Base-by-base conservation (phyloP, 805 yeast species). In the Barnettozyma sucrosica region DNA sequence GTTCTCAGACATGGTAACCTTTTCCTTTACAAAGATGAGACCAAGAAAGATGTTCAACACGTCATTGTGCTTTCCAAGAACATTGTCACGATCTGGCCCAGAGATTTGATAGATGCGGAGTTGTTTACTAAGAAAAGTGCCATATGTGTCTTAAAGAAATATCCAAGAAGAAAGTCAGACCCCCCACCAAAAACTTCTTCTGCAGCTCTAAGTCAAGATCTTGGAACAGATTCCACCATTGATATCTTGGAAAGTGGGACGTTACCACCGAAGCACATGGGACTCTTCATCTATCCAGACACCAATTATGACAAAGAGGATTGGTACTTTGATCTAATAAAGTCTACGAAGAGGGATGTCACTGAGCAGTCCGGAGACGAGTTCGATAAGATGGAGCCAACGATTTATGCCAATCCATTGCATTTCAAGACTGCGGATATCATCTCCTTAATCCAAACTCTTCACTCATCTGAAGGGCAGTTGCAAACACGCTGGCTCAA, bases 401-500 rank as follows among this genome's bases (percentile, higher is more conserved):
- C 72, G 1, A 49, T 77, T 0, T 73, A 78, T 64, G 97, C 98
- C 0, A 75, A 76, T 51, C 79, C 97, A 0, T 69, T 85, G 34
- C 88, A 85, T 59, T 83, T 81, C 57, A 75, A 75, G 34, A 86
- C 95, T 0, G 69, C 74, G 3, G 87, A 89, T 58, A 79, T 85
- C 73, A 74, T 88, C 46, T 78, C 77, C 43, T 68, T 93, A 52
- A 85, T 89, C 45, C 89, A 85, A 54, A 77, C 83, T 2, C 65
- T 90, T 36, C 85, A 90, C 60, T 82, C 95, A 1, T 79, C 90
- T 0, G 95, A 87, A 56, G 89, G 88, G 2, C 93, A 89, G 58
- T 65, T 85, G 25, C 84, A 87, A 20, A 81, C 95, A 0, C 81
- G 86, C 58, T 93, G 98, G 99, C 64, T 93, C 20, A 93, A 93